Conservation (phyloP, 2,329 filamentous ascomycete species). For the Diaporthe eres region DNA sequence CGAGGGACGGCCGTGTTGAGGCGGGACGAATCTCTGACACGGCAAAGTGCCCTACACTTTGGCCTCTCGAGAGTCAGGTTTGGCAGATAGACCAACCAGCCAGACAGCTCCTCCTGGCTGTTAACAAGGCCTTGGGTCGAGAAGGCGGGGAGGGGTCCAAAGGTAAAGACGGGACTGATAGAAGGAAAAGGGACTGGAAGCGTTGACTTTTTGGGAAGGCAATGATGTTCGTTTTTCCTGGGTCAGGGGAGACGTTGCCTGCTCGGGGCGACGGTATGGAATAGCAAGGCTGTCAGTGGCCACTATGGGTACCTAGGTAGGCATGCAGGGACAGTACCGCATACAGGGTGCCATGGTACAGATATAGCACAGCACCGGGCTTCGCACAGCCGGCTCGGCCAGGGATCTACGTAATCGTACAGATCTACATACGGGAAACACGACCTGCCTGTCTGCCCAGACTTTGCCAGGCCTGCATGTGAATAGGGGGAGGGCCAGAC, state of each 20-base stretch:
- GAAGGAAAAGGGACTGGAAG: neutral
- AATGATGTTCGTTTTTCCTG: neutral
- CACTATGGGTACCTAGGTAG: neutral
- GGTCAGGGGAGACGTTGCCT: too few species aligned
- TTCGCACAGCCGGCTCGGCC: neutral
- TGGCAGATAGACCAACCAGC: neutral
- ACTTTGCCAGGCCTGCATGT: neutral
- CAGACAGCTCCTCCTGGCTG: neutral
- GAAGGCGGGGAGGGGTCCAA: neutral
- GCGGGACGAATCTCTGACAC: conserved; percentile 26
- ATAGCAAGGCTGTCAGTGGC: too few species aligned
- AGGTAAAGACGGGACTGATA: conserved; percentile 10
- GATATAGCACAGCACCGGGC: neutral
- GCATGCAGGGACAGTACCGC: neutral
- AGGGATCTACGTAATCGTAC: conserved; percentile 26
- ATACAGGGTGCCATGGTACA: neutral
- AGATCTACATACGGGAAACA: conserved; percentile 21
- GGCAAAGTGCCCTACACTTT: neutral
- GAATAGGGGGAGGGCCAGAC: conserved; percentile 11
- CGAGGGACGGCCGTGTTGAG: conserved; percentile 1
- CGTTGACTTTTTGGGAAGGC: neutral
- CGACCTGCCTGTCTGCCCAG: neutral
- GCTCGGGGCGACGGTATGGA: too few species aligned
- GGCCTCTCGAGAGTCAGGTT: conserved; percentile 14
- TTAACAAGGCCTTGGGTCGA: neutral